A percentile compares a stretch with the other conserved stretches of the same genome.
phyloP scores from a whole-genome alignment of 306 rosid genomes.

The Ammopiptanthus mongolicus region DNA sequence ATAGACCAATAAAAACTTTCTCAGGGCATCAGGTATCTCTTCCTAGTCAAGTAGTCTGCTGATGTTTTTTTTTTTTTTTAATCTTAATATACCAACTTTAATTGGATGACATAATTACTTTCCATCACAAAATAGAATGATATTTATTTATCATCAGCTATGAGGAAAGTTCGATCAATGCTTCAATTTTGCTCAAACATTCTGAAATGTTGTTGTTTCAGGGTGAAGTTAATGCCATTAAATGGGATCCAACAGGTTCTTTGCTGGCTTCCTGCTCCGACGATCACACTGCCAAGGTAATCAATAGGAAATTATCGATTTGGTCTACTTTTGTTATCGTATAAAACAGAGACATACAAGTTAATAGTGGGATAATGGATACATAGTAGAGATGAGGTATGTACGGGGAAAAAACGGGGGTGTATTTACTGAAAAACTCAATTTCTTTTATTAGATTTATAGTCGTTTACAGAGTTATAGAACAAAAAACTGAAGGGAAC shows the following conservation, averaged over 20 bases:
- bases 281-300: slow-evolving; percentile 61
- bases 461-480: background rate
- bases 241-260: slow-evolving; percentile 68
- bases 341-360: background rate
- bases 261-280: slow-evolving; percentile 72
- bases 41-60: background rate
- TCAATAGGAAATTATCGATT: background rate
- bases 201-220: slow-evolving; percentile 28
- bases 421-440: background rate
- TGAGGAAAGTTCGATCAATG: background rate
- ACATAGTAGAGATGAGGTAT: background rate
- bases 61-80: background rate
- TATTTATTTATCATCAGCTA: background rate
- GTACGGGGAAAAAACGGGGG: background rate
- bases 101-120: background rate
- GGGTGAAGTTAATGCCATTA: slow-evolving; percentile 70
- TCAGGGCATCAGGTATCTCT: slow-evolving; percentile 57
- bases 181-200: slow-evolving; percentile 1
- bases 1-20: slow-evolving; percentile 54
- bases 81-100: background rate
- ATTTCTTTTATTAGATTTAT: background rate
- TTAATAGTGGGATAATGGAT: background rate
- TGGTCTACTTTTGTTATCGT: background rate
- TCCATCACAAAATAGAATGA: background rate
- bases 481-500: background rate